A percentile compares a stretch with the other conserved stretches of the same genome.
Evolutionary conservation across 2,329 filamentous ascomycete genomes (phyloP).

Genomic region (Elsinoe batatas): DNA sequence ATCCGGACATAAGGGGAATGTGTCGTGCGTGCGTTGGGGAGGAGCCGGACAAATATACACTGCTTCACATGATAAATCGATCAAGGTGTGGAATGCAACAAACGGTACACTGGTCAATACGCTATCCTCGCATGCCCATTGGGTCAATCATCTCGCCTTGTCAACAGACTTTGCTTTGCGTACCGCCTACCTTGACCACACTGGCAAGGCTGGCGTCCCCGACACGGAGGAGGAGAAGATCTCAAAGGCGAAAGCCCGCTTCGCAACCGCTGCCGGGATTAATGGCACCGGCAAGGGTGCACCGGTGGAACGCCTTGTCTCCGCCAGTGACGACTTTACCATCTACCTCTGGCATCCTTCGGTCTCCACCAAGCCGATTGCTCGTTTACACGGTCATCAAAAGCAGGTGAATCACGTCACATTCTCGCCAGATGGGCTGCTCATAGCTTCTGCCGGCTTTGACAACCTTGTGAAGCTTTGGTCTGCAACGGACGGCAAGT

Average conservation of each 20-base stretch:
- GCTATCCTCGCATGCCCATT: slow-evolving; percentile 75
- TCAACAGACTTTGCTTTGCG: slow-evolving; percentile 85
- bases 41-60: slow-evolving; percentile 80
- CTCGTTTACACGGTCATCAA: slow-evolving; percentile 85
- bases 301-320: slow-evolving; percentile 74
- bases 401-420: slow-evolving; percentile 95
- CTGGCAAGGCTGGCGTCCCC: slow-evolving; percentile 55
- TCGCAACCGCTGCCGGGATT: slow-evolving; percentile 72
- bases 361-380: slow-evolving; percentile 68
- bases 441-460: slow-evolving; percentile 82
- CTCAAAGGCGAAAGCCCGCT: slow-evolving; percentile 67
- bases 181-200: slow-evolving; percentile 80
- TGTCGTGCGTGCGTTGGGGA: slow-evolving; percentile 90
- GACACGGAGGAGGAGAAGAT: slow-evolving; percentile 59
- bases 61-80: slow-evolving; percentile 79
- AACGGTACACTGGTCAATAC: slow-evolving; percentile 74
- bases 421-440: slow-evolving; percentile 79
- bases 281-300: slow-evolving; percentile 45
- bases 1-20: slow-evolving; percentile 77
- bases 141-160: slow-evolving; percentile 89
- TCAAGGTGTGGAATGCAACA: slow-evolving; percentile 79
- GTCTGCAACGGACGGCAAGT: slow-evolving; percentile 65
- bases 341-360: slow-evolving; percentile 92
- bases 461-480: slow-evolving; percentile 94
- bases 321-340: slow-evolving; percentile 89